A percentile compares a stretch with the other conserved stretches of the same genome.
Evolutionary conservation across 1,284 basidiomycete genomes (phyloP).

Genomic region (Leccinum ponderosum): DNA sequence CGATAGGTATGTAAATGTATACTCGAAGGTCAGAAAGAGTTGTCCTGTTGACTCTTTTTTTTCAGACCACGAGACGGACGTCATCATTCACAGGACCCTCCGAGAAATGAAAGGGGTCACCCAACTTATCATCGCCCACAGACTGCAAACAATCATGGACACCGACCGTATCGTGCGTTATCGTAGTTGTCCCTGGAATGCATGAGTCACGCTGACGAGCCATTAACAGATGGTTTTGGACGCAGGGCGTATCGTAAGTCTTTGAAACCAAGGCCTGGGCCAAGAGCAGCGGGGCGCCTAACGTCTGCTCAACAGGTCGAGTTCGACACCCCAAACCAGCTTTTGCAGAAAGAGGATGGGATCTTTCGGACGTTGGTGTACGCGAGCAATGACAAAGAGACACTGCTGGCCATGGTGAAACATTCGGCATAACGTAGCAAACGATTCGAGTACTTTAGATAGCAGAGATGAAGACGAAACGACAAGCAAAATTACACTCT

Average conservation of each 20-base stretch:
- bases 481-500: constrained; percentile 6
- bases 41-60: not conserved
- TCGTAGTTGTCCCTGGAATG: not conserved
- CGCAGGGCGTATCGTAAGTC: constrained; percentile 10
- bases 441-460: constrained; percentile 12
- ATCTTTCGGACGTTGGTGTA: constrained; percentile 8
- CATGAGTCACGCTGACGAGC: not conserved
- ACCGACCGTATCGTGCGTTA: constrained; percentile 35
- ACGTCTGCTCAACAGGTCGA: constrained; percentile 3
- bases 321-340: constrained; percentile 5
- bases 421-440: not conserved
- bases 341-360: not conserved
- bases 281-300: not conserved
- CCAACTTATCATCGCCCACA: constrained; percentile 38
- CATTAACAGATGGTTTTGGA: constrained; percentile 15
- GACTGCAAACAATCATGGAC: constrained; percentile 38
- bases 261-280: not conserved
- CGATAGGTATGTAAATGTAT: not conserved
- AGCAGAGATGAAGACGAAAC: constrained; percentile 1
- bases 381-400: constrained; percentile 7
- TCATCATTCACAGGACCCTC: constrained; percentile 31
- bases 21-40: not conserved
- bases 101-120: constrained; percentile 34
- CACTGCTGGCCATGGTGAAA: constrained; percentile 1
- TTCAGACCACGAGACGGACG: constrained; percentile 32